phyloP scores from a whole-genome alignment of 2,329 filamentous ascomycete species.

The Hymenoscyphus fraxineus region DNA sequence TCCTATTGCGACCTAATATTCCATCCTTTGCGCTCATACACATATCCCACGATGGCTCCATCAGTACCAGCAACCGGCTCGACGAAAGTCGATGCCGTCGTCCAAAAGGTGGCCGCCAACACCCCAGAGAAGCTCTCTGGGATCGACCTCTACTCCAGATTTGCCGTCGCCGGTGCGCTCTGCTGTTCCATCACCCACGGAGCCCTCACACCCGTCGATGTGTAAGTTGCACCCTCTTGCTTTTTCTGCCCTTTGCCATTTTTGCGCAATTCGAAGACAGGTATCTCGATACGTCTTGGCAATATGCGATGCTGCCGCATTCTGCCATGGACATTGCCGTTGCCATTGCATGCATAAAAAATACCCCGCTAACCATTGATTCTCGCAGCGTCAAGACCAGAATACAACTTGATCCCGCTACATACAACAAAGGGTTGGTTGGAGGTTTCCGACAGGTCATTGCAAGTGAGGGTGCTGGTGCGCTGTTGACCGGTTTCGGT shows the following conservation, averaged over 20 bases:
- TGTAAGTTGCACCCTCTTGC: conserved; percentile 63
- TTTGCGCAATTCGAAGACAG: conserved; percentile 3
- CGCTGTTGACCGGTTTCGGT: conserved; percentile 79
- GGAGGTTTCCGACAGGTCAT: conserved; percentile 85
- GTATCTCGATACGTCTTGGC: conserved; percentile 7
- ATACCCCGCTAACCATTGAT: conserved; percentile 24
- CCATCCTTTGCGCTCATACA: conserved; percentile 12
- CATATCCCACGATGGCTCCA: conserved; percentile 27
- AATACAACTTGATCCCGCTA: conserved; percentile 86
- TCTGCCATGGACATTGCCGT: too few relatives aligned
- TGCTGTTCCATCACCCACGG: conserved; percentile 99
- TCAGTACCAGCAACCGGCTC: conserved; percentile 30
- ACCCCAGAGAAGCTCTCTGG: conserved; percentile 51
- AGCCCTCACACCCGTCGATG: conserved; percentile 95
- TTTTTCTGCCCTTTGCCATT: neutral
- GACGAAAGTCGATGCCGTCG: conserved; percentile 34
- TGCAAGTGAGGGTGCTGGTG: conserved; percentile 77
- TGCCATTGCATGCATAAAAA: conserved; percentile 11
- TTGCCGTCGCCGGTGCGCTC: conserved; percentile 94
- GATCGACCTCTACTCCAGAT: conserved; percentile 82
- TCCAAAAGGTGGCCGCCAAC: conserved; percentile 32
- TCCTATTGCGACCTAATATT: conserved; percentile 20
- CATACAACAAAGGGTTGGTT: conserved; percentile 85
- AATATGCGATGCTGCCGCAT: conserved; percentile 2
- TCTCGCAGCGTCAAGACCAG: conserved; percentile 80